Conservation (phyloP, 768 basidiomycete genomes). For the Lactarius akahatsu region DNA sequence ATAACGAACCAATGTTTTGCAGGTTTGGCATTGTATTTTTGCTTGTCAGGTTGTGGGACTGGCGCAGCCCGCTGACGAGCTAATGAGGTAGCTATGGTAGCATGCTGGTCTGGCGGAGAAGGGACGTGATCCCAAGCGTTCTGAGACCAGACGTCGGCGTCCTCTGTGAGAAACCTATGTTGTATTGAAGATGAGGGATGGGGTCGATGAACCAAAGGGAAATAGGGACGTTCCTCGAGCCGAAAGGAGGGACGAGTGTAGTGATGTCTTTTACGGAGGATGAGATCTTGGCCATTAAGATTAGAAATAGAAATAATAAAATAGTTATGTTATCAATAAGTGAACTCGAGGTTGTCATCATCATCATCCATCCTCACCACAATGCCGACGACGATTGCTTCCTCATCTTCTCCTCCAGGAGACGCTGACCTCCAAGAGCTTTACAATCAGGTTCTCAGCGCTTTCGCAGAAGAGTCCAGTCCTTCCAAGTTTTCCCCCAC, state of each 20-base stretch:
- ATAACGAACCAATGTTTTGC: slow-evolving; percentile 63
- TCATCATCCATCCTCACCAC: neutral
- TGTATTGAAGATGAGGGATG: slow-evolving; percentile 10
- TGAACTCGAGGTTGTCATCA: neutral
- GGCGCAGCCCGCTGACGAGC: slow-evolving; percentile 68
- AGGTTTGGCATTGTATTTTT: slow-evolving; percentile 70
- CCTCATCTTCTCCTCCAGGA: slow-evolving; percentile 39
- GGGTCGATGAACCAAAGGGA: slow-evolving; percentile 13
- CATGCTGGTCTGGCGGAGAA: slow-evolving; percentile 75
- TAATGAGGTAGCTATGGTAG: slow-evolving; percentile 68
- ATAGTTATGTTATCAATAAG: neutral
- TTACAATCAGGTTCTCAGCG: slow-evolving; percentile 73
- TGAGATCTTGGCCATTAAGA: slow-evolving; percentile 36
- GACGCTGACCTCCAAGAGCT: slow-evolving; percentile 73
- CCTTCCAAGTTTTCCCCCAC: slow-evolving; percentile 30
- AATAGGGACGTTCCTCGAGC: slow-evolving; percentile 52
- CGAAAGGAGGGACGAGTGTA: slow-evolving; percentile 63
- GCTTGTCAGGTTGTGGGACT: slow-evolving; percentile 70
- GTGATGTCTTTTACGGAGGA: slow-evolving; percentile 67
- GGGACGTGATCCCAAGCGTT: slow-evolving; percentile 94
- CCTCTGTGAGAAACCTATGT: slow-evolving; percentile 64
- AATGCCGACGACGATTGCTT: slow-evolving; percentile 27
- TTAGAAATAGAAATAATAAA: neutral
- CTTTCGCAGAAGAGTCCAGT: slow-evolving; percentile 55
- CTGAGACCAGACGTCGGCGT: slow-evolving; percentile 76